A percentile compares a stretch with the other conserved stretches of the same genome.
phyloP scores from a whole-genome alignment of 208 protist genomes.

The Herpetomonas samuelpessoai region DNA sequence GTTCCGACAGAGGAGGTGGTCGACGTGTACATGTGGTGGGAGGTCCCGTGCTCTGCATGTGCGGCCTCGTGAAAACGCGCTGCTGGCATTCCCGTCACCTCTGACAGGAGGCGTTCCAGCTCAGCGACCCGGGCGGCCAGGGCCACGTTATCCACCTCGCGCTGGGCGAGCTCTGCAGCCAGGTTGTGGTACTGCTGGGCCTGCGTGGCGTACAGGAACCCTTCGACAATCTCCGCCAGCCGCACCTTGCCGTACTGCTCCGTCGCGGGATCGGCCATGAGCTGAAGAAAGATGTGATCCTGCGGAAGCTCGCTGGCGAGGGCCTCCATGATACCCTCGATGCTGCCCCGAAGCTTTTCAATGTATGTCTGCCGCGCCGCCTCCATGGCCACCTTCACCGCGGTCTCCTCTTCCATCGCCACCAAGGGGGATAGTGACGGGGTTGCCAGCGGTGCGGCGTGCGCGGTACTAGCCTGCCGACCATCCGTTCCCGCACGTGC shows the following conservation, averaged over 20 bases:
- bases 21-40: neutral
- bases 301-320: conserved; percentile 53
- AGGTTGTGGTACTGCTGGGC: conserved; percentile 77
- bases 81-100: conserved; percentile 1
- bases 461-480: conserved; percentile 3
- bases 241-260: conserved; percentile 70
- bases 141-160: conserved; percentile 35
- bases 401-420: neutral
- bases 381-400: neutral
- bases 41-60: neutral
- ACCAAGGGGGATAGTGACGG: too few species aligned
- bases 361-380: conserved; percentile 56
- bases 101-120: conserved; percentile 23
- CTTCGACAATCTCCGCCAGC: conserved; percentile 73
- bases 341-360: conserved; percentile 64
- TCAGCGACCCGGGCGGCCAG: conserved; percentile 35
- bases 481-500: neutral
- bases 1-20: neutral
- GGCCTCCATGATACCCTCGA: conserved; percentile 51
- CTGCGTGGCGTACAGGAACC: conserved; percentile 71
- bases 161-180: conserved; percentile 55
- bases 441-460: neutral
- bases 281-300: conserved; percentile 79
- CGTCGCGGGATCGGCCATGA: conserved; percentile 61
- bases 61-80: neutral